Evolutionary conservation across 177 flowering plant species (phyloP), one percentile per base, ranked within the genome.

Genomic region (Vitis hybrid): DNA sequence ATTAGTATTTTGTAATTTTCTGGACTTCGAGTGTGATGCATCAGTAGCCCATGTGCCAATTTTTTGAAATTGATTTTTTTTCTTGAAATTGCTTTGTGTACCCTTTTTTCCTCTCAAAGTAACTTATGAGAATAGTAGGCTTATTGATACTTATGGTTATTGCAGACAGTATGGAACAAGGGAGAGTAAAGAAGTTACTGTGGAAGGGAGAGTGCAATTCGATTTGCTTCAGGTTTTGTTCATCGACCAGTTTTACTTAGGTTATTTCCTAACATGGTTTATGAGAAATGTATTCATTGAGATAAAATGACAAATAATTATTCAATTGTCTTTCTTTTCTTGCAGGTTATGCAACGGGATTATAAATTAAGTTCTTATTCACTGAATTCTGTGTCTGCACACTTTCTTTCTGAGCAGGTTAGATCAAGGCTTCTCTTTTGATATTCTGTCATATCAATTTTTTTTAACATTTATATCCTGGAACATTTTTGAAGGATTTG

Each of bases 311-410:
- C 8, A 13, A 19, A n/a, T 62, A n/a, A 48, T 61, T 57, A 20
- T 45, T 54, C 29, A 22, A 3, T 49, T 71, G 29, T 57, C 55
- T 64, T 56, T 55, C 50, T 45, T 71, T 72, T 60, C 14, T 64
- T 78, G 57, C 87, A 96, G 98, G 87, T 53, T 50, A 82, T 96
- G 90, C 99, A 92, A 78, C 85, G 98, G 74, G 97, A 96, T 79
- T 82, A 94, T 65, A 96, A 96, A 74, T 77, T 96, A 75, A 96
- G 98, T 83, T 96, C 99, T n/a, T 96, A 96, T 70, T 96, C 99
- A 2, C 70, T 96, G 77, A 96, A 96, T 78, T 94, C 99, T 79
- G 99, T 96, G 74, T 94, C 99, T 68, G 92, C 99, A 29, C 99
- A 94, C 78, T 96, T 96, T 76, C 95, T 96, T 72, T 82, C 84